Percentiles rank a stretch among this genome's conserved stretches.
Conservation (phyloP, 2,329 filamentous ascomycete species). For the Diaporthe batatas region DNA sequence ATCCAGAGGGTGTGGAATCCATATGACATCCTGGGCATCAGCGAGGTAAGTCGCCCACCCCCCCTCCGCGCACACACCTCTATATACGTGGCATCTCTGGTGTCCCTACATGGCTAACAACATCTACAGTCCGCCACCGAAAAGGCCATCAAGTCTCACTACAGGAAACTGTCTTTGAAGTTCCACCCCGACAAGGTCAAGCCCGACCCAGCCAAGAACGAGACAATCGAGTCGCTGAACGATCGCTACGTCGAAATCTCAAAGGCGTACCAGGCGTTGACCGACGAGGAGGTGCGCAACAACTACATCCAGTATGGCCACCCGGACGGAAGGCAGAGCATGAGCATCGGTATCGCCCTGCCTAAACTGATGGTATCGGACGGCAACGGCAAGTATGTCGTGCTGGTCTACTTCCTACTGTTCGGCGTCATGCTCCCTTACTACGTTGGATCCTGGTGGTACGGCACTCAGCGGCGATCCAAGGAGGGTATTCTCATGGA, state of each 20-base stretch:
- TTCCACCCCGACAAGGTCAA: constrained; percentile 94
- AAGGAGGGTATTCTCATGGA: constrained; percentile 94
- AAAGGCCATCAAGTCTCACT: constrained; percentile 92
- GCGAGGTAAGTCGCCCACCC: constrained; percentile 75
- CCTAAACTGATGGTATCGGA: constrained; percentile 93
- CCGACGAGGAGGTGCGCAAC: constrained; percentile 96
- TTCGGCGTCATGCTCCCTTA: constrained; percentile 93
- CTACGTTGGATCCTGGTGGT: constrained; percentile 98
- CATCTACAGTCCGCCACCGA: constrained; percentile 79
- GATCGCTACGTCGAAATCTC: constrained; percentile 93
- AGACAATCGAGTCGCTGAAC: constrained; percentile 88
- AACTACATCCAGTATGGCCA: constrained; percentile 97
- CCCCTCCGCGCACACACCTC: constrained; percentile 19
- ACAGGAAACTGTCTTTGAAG: constrained; percentile 86
- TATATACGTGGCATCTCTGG: constrained; percentile 33
- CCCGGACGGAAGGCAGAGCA: constrained; percentile 97
- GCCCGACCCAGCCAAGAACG: constrained; percentile 87
- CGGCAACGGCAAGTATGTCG: constrained; percentile 94
- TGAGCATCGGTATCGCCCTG: constrained; percentile 96
- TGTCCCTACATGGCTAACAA: constrained; percentile 36
- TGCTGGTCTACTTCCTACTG: constrained; percentile 88
- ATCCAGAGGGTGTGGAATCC: constrained; percentile 91
- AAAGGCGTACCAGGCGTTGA: constrained; percentile 98
- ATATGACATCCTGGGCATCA: constrained; percentile 91
- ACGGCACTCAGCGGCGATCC: constrained; percentile 91